Evolutionary conservation across 441 rosid genomes (phyloP).

Genomic region (Brassica hybrid): DNA sequence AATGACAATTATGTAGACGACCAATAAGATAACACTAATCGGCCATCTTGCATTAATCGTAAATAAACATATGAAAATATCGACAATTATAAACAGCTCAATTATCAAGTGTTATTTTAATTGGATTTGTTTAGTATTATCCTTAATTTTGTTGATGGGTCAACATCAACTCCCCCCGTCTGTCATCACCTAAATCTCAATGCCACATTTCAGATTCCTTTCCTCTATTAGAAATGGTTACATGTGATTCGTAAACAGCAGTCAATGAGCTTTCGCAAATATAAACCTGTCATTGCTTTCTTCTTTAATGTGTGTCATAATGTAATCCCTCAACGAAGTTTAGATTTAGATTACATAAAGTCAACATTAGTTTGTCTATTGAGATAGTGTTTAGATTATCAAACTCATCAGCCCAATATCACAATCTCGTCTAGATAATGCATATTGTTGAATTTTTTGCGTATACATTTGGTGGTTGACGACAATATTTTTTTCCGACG

Average conservation of each 20-base stretch:
- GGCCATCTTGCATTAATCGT: slow-evolving; percentile 34
- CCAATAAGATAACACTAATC: slow-evolving; percentile 37
- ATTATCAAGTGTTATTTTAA: slow-evolving; percentile 38
- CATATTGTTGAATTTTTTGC: too few species aligned
- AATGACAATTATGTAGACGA: too few species aligned
- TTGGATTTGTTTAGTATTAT: slow-evolving; percentile 86
- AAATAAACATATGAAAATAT: slow-evolving; percentile 16
- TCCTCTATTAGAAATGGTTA: slow-evolving; percentile 58
- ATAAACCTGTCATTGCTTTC: slow-evolving; percentile 16
- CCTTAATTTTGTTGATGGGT: slow-evolving; percentile 86
- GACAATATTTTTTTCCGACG: slow-evolving; percentile 9
- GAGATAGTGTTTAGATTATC: not conserved
- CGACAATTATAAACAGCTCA: slow-evolving; percentile 34
- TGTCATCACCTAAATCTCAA: slow-evolving; percentile 89
- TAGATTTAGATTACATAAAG: not conserved
- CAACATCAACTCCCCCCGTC: slow-evolving; percentile 88
- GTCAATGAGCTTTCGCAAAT: slow-evolving; percentile 38
- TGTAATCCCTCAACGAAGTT: slow-evolving; percentile 1
- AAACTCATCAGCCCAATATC: slow-evolving; percentile 9
- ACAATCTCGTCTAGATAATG: slow-evolving; percentile 2
- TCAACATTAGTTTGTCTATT: not conserved
- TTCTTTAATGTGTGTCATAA: slow-evolving; percentile 24
- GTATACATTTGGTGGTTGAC: slow-evolving; percentile 29
- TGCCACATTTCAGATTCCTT: slow-evolving; percentile 83
- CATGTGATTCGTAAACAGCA: slow-evolving; percentile 31